These are phyloP conservation scores for Candida hispaniensis DNA, from an alignment of 805 yeast genomes.

Conservation along the genomic window DNA sequence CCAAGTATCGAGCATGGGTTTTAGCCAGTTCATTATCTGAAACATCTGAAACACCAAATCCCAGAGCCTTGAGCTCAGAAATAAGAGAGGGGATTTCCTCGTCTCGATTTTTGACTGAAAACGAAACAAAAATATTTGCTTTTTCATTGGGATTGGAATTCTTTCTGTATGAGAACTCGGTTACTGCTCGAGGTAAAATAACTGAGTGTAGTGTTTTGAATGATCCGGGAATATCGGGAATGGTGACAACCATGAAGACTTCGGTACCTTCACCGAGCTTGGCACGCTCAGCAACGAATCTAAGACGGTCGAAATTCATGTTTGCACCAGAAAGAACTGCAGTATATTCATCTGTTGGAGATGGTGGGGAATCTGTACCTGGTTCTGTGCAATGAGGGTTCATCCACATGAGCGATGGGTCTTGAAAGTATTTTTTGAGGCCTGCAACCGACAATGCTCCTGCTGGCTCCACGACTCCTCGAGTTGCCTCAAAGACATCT, in stretches of 20 bases:
- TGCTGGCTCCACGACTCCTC: constrained; percentile 90
- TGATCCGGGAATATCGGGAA: constrained; percentile 90
- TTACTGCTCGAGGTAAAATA: constrained; percentile 78
- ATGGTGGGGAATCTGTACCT: constrained; percentile 55
- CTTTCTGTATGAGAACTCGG: constrained; percentile 88
- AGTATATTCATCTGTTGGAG: constrained; percentile 45
- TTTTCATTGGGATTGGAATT: constrained; percentile 31
- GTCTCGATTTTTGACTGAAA: constrained; percentile 63
- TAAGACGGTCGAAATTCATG: constrained; percentile 91
- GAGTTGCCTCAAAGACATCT: constrained; percentile 91
- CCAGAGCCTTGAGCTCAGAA: constrained; percentile 45
- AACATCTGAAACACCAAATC: constrained; percentile 70
- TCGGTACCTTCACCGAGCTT: constrained; percentile 98
- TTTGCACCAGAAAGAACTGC: constrained; percentile 93
- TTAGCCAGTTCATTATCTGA: constrained; percentile 93
- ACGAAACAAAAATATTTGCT: constrained; percentile 82
- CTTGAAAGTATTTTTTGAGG: constrained; percentile 63
- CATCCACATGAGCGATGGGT: constrained; percentile 17
- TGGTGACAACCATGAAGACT: constrained; percentile 78
- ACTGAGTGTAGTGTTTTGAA: constrained; percentile 65
- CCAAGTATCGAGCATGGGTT: constrained; percentile 89
- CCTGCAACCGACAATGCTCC: constrained; percentile 98
- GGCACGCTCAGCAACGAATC: constrained; percentile 96
- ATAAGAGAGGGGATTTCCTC: constrained; percentile 60
- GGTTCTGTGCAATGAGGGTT: constrained; percentile 34